Evolutionary conservation across 2,329 filamentous ascomycete species (phyloP), one percentile per base, ranked within the genome.

Genomic region (Xylariaceae sp.): DNA sequence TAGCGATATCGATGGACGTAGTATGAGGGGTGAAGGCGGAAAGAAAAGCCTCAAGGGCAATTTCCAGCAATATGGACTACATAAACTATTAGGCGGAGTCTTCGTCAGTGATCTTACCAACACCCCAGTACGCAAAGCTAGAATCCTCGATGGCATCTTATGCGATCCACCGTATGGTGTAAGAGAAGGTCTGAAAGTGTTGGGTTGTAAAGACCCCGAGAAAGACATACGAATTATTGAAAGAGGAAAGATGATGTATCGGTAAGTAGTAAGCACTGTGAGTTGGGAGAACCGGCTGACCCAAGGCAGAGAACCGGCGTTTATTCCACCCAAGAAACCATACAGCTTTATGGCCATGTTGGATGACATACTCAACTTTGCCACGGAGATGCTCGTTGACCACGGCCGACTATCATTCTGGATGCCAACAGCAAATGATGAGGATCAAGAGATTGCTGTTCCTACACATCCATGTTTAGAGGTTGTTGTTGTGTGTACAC

Each of bases 131-230:
- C 77, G 83, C 36, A 73, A 70, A 52, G 66, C 68, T 43, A 73
- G 72, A 26, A 66, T 71, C 24, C 70, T 97, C 54, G 92, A 99
- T 71, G 92, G 91, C 3, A 96, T 99, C 54, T 80, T 97, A 6
- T 97, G 92, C 66, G 94, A 99, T 73, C 94, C 94, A 15, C 94
- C 94, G 0, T 99, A 99, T 68, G 94, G 94, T 2, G 92, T 99
- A 5, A 82, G 94, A 41, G 94, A 99, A 72, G 94, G 94, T 0
- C 73, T 97, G 55, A 89, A 89, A 65, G 93, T 99, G 2, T 78
- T 99, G 0, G 94, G 94, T 1, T 81, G 84, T 48, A 84, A 87
- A 58, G 86, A 94, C 63, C 81, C 83, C 0, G 79, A 79, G 47
- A 86, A 82, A 64, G 76, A 73, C 4, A 75, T 79, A 1, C 81